These are phyloP conservation scores for Neodidymelliopsis sp. DNA, from an alignment of 2,329 filamentous ascomycete genomes.

Conservation along the genomic window DNA sequence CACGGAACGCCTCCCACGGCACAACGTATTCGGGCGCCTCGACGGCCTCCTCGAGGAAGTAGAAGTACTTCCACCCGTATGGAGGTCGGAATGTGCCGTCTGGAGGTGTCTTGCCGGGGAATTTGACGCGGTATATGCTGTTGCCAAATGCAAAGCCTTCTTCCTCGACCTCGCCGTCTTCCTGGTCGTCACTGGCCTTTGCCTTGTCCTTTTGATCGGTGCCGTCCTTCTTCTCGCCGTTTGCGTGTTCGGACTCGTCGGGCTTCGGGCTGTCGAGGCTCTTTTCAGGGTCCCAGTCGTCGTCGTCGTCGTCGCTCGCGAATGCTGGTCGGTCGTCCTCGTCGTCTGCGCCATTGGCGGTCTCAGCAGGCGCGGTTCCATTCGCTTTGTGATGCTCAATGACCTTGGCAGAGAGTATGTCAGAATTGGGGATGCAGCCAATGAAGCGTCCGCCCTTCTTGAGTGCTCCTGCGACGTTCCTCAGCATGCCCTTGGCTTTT, in stretches of 20 bases:
- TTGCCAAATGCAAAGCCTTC: conserved; percentile 83
- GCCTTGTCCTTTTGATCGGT: conserved; percentile 31
- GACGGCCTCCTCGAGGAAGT: conserved; percentile 94
- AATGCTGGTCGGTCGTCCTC: conserved; percentile 46
- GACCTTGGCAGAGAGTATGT: conserved; percentile 84
- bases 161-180: conserved; percentile 57
- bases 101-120: conserved; percentile 80
- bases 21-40: conserved; percentile 98
- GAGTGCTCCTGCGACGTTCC: conserved; percentile 86
- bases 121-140: conserved; percentile 87
- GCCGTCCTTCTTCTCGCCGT: conserved; percentile 28
- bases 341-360: conserved; percentile 32
- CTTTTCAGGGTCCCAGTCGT: conserved; percentile 57
- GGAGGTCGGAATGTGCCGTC: conserved; percentile 94
- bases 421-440: conserved; percentile 95
- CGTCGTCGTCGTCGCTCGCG: conserved; percentile 50
- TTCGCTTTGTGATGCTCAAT: conserved; percentile 72
- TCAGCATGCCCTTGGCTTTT: conserved; percentile 89
- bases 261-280: conserved; percentile 49
- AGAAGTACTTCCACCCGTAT: conserved; percentile 98
- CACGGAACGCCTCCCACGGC: conserved; percentile 96
- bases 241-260: conserved; percentile 46
- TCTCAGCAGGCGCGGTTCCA: conserved; percentile 49
- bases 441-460: conserved; percentile 96
- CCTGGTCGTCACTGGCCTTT: conserved; percentile 53